Percentiles rank a stretch among this genome's conserved stretches.
Evolutionary conservation across 345 rosid species (phyloP).

Genomic region (Salix udensis): DNA sequence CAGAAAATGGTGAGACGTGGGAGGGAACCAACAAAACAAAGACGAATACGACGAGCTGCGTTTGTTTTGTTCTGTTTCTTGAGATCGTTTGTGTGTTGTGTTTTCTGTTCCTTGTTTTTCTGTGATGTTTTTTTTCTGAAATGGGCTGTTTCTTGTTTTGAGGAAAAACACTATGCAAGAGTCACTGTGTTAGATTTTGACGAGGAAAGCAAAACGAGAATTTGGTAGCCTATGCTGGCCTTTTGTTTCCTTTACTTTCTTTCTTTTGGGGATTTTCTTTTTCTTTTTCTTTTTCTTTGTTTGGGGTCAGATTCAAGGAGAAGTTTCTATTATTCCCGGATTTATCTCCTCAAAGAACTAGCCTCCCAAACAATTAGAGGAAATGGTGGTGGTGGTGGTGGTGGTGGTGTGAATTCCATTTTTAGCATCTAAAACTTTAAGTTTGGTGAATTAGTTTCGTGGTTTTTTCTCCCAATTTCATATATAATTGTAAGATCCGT

Average conservation of each 20-base stretch:
- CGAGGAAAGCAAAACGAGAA: conserved; percentile 14
- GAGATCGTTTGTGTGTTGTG: not conserved
- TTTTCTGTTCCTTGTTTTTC: not conserved
- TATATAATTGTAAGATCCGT: too few relatives aligned
- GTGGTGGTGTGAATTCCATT: conserved; percentile 26
- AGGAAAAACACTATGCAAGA: not conserved
- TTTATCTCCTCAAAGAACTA: conserved; percentile 57
- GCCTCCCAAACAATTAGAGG: conserved; percentile 68
- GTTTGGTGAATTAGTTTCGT: not conserved
- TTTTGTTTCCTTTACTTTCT: conserved; percentile 17
- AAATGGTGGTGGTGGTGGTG: conserved; percentile 13
- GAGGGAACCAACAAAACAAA: conserved; percentile 6
- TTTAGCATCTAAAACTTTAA: conserved; percentile 17
- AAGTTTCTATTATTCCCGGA: conserved; percentile 48
- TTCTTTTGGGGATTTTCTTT: not conserved
- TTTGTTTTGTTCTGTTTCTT: not conserved
- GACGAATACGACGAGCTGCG: not conserved
- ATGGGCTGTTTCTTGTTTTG: conserved; percentile 3
- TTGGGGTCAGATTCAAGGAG: not conserved
- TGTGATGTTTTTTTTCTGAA: not conserved
- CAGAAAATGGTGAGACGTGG: not conserved
- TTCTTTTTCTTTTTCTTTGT: not conserved
- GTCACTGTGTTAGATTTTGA: conserved; percentile 13
- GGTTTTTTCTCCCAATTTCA: not conserved
- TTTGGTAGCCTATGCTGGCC: conserved; percentile 10